phyloP scores from a whole-genome alignment of 75 land plant genomes.

The Isoetes taiwanensis region DNA sequence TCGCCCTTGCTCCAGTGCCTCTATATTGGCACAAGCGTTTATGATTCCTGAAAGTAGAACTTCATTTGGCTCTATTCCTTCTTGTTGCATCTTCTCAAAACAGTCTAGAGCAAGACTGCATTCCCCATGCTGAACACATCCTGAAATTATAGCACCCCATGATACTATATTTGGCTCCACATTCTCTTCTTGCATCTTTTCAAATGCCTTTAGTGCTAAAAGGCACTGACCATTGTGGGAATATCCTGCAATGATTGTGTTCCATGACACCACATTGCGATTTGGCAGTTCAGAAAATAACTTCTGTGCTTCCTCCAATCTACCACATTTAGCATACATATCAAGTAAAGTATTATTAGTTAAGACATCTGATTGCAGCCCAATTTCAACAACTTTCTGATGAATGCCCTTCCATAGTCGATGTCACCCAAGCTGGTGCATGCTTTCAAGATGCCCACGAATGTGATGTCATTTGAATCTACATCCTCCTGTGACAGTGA shows the following conservation, averaged over 20 bases:
- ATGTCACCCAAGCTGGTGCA: constrained; percentile 21
- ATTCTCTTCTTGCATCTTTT: too few relatives aligned
- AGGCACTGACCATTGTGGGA: constrained; percentile 12
- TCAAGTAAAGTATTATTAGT: constrained; percentile 26
- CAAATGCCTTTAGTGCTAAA: constrained; percentile 7
- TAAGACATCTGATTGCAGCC: constrained; percentile 9
- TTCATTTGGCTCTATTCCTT: constrained; percentile 20
- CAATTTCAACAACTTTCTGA: constrained; percentile 16
- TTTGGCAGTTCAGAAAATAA: constrained; percentile 28
- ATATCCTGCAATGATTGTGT: constrained; percentile 20
- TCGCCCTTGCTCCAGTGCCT: constrained; percentile 29
- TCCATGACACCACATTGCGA: constrained; percentile 27
- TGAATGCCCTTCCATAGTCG: constrained; percentile 17
- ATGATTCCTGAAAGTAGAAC: constrained; percentile 37
- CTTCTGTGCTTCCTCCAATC: constrained; percentile 2
- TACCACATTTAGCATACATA: constrained; percentile 29
- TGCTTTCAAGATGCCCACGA: constrained; percentile 36
- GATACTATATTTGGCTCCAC: neutral
- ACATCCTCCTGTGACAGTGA: constrained; percentile 13
- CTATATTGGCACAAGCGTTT: constrained; percentile 36
- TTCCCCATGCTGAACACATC: neutral
- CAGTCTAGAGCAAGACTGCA: constrained; percentile 25
- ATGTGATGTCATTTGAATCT: constrained; percentile 28
- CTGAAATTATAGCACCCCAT: neutral
- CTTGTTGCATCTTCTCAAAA: constrained; percentile 30